Conservation (phyloP, 139 green algal species). For the Klebsormidium nitens region DNA sequence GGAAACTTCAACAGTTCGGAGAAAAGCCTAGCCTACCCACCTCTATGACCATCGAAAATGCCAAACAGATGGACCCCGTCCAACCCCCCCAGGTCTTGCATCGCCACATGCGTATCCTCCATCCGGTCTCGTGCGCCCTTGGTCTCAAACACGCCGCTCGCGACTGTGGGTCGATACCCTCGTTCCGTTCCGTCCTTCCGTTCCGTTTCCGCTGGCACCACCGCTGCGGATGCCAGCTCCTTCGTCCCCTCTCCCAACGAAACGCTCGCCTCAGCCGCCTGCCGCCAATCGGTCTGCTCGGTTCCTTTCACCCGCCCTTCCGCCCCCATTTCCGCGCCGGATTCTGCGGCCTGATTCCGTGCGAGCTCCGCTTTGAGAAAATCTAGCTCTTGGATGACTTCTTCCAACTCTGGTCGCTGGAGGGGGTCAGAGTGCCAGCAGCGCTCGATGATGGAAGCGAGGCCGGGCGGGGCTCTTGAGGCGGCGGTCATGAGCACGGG, state of each 20-base stretch:
- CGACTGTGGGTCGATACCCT: slow-evolving; percentile 13
- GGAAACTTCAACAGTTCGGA: too few species aligned
- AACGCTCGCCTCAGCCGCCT: too few species aligned
- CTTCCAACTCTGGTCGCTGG: slow-evolving; percentile 5
- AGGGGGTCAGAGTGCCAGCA: slow-evolving; percentile 23
- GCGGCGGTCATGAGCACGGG: slow-evolving; percentile 7
- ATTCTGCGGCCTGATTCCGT: too few species aligned
- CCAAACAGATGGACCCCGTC: slow-evolving; percentile 17
- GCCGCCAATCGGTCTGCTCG: too few species aligned
- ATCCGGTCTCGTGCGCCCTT: slow-evolving; percentile 21
- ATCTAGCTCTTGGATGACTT: slow-evolving; percentile 8
- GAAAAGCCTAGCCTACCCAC: too few species aligned
- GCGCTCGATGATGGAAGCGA: slow-evolving; percentile 6
- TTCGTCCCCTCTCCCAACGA: too few species aligned
- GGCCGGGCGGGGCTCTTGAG: not conserved
- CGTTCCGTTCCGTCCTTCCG: too few species aligned
- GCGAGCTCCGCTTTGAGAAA: too few species aligned
- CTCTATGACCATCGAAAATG: slow-evolving; percentile 36
- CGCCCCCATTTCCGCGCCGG: too few species aligned
- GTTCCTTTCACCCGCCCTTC: too few species aligned
- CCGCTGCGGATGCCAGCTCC: too few species aligned
- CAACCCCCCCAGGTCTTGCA: not conserved
- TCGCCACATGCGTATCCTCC: slow-evolving; percentile 25
- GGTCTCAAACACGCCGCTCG: slow-evolving; percentile 22
- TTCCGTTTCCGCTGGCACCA: too few species aligned